phyloP scores from a whole-genome alignment of 2,329 filamentous ascomycete species.

The Bipolaris bicolor region DNA sequence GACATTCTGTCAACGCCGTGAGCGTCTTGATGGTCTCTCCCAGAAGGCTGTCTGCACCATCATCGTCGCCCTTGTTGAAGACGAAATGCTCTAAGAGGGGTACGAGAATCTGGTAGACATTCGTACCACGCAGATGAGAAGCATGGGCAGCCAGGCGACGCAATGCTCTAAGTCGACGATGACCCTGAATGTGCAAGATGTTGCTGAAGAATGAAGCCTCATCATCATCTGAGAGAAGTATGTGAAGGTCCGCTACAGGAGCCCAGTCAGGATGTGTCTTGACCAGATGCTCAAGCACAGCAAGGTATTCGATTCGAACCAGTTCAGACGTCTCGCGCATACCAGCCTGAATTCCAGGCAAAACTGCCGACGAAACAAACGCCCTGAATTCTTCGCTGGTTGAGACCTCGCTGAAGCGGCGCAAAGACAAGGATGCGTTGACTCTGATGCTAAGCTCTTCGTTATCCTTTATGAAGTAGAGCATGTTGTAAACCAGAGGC shows the following conservation, averaged over 20 bases:
- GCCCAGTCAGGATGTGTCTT: constrained; percentile 72
- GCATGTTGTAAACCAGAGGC: constrained; percentile 84
- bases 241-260: constrained; percentile 74
- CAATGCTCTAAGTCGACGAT: constrained; percentile 83
- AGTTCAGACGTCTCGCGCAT: constrained; percentile 80
- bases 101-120: constrained; percentile 85
- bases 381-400: constrained; percentile 59
- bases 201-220: constrained; percentile 91
- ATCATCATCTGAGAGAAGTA: constrained; percentile 74
- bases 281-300: constrained; percentile 79
- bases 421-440: constrained; percentile 82
- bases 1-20: constrained; percentile 71
- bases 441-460: constrained; percentile 86
- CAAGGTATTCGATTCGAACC: constrained; percentile 80
- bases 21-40: constrained; percentile 86
- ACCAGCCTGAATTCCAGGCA: constrained; percentile 78
- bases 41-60: constrained; percentile 76
- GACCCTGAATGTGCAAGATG: constrained; percentile 85
- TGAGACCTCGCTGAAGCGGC: constrained; percentile 71
- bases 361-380: constrained; percentile 68
- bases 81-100: constrained; percentile 94
- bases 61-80: constrained; percentile 81
- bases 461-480: constrained; percentile 83
- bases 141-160: constrained; percentile 76
- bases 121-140: constrained; percentile 72